phyloP scores from a whole-genome alignment of 2,329 filamentous ascomycete species.

The Fusarium sp. region DNA sequence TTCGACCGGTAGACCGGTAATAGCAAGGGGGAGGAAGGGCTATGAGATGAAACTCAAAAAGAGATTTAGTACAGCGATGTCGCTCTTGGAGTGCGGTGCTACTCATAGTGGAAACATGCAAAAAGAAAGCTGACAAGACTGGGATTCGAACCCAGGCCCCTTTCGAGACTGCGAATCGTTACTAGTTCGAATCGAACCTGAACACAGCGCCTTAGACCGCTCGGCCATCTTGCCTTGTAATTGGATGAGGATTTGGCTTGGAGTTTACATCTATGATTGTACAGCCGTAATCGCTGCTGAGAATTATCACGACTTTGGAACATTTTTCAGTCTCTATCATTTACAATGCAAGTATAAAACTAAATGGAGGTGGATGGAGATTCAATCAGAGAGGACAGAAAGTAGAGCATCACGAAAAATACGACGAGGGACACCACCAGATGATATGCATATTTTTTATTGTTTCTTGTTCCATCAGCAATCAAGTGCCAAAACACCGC shows the following conservation, averaged over 20 bases:
- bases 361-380: too few species aligned
- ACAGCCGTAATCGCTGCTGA: too few species aligned
- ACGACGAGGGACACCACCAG: too few species aligned
- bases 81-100: background rate
- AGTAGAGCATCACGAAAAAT: too few species aligned
- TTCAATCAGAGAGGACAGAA: too few species aligned
- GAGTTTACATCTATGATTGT: fast-evolving
- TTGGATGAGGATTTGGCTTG: fast-evolving
- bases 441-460: background rate
- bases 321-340: background rate
- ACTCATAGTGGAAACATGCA: background rate
- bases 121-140: constrained; percentile 1
- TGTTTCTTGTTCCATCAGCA: background rate
- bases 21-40: background rate
- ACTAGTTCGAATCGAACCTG: constrained; percentile 1
- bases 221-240: background rate
- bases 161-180: constrained; percentile 8
- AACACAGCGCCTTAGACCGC: constrained; percentile 8
- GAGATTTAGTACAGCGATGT: background rate
- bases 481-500: too few species aligned
- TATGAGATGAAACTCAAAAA: background rate
- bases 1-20: background rate
- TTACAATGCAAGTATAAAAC: too few species aligned
- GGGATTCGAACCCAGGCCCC: constrained; percentile 8
- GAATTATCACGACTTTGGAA: too few species aligned